Evolutionary conservation across 345 rosid species (phyloP).

Genomic region (Psidium friedrichsthalianum): DNA sequence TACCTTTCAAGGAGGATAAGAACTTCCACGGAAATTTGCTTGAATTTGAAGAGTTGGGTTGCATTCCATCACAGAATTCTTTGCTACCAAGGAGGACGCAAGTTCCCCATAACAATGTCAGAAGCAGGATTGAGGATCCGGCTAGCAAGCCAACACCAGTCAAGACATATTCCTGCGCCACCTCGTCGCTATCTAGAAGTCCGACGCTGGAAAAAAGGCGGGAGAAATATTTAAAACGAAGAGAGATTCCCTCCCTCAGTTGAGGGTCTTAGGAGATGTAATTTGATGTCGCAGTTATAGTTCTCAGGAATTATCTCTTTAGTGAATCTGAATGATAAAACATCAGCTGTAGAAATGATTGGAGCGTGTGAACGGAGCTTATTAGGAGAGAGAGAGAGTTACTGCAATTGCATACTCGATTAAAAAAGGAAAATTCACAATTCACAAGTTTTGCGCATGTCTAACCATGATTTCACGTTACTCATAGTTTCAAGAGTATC

Average conservation of each 20-base stretch:
- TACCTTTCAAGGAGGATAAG: neutral
- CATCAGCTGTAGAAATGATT: neutral
- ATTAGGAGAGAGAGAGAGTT: no score
- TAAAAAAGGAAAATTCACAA: neutral
- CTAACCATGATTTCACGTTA: no score
- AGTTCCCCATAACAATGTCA: conserved; percentile 37
- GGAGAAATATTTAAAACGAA: neutral
- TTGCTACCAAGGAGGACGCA: conserved; percentile 21
- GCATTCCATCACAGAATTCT: neutral
- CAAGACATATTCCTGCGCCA: conserved; percentile 27
- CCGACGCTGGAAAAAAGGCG: conserved; percentile 15
- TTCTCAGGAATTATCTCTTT: neutral
- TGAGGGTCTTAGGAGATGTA: neutral
- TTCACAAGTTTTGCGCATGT: no score
- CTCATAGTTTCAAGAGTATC: no score
- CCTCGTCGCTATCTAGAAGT: conserved; percentile 19
- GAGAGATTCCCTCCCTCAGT: neutral
- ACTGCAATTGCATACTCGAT: neutral
- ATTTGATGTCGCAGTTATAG: neutral
- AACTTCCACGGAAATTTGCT: neutral
- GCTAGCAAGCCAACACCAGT: conserved; percentile 37
- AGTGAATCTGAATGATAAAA: neutral
- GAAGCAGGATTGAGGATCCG: conserved; percentile 32
- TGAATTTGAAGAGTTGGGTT: neutral
- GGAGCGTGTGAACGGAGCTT: no score